These are phyloP conservation scores for Boletus rubropictus DNA, from an alignment of 768 basidiomycete species.

Conservation along the genomic window DNA sequence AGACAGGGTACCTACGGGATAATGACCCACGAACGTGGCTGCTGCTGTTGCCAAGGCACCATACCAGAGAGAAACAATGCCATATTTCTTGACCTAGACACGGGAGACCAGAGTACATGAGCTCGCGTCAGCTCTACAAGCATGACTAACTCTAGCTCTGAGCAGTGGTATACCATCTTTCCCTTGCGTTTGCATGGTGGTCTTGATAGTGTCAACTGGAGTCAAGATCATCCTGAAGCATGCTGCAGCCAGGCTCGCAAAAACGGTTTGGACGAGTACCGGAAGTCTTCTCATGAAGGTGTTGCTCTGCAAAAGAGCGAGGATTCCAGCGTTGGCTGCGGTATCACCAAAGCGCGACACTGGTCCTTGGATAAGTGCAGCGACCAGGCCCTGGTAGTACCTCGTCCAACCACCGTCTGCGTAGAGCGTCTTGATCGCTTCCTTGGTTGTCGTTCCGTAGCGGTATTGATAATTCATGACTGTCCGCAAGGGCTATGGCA, in stretches of 20 bases:
- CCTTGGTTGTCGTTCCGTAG: conserved; percentile 71
- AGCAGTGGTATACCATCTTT: conserved; percentile 62
- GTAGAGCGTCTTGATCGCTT: conserved; percentile 63
- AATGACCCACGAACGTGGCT: conserved; percentile 91
- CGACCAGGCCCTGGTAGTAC: conserved; percentile 82
- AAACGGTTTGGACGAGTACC: conserved; percentile 63
- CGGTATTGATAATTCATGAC: conserved; percentile 97
- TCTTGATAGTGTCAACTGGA: conserved; percentile 92
- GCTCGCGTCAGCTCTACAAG: not conserved
- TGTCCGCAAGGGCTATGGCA: conserved; percentile 73
- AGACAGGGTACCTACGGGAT: conserved; percentile 50
- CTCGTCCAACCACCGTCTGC: conserved; percentile 74
- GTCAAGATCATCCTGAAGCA: conserved; percentile 87
- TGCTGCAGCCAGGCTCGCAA: conserved; percentile 75
- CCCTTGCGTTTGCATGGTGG: conserved; percentile 91
- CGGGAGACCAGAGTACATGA: not conserved
- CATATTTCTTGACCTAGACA: conserved; percentile 62
- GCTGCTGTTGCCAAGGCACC: conserved; percentile 89
- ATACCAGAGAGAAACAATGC: conserved; percentile 78
- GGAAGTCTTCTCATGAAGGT: conserved; percentile 62
- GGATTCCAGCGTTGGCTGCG: conserved; percentile 87
- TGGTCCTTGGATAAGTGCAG: conserved; percentile 84
- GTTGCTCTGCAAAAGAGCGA: conserved; percentile 78
- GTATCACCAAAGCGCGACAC: conserved; percentile 90
- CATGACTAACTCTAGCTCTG: conserved; percentile 47